phyloP scores from a whole-genome alignment of 2,329 filamentous ascomycete genomes.

The Trichophyton mentagrophytes region DNA sequence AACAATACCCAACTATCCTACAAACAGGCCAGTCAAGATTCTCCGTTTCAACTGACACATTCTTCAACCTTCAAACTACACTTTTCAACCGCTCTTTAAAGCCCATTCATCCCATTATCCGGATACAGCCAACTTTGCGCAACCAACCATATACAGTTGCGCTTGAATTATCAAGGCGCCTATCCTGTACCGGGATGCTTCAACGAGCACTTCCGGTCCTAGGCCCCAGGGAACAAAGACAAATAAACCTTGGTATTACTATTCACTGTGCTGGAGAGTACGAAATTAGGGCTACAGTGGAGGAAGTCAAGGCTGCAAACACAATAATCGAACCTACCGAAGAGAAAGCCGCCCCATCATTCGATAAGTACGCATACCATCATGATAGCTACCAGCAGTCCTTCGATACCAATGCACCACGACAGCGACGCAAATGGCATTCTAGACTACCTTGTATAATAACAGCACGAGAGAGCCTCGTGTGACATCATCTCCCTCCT shows the following conservation, averaged over 20 bases:
- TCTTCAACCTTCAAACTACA: constrained; percentile 56
- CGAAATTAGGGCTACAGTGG: constrained; percentile 66
- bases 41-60: constrained; percentile 44
- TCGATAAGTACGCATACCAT: constrained; percentile 5
- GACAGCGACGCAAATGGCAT: constrained; percentile 23
- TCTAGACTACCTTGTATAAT: constrained; percentile 23
- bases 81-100: constrained; percentile 60
- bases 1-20: constrained; percentile 15
- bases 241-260: constrained; percentile 57
- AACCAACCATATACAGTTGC: constrained; percentile 59
- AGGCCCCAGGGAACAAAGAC: constrained; percentile 43
- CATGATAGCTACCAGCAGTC: constrained; percentile 11
- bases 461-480: constrained; percentile 13
- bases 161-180: constrained; percentile 67
- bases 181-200: constrained; percentile 73
- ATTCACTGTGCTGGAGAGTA: constrained; percentile 69
- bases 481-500: neutral
- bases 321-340: constrained; percentile 12
- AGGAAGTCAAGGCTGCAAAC: constrained; percentile 53
- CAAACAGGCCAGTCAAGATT: constrained; percentile 38
- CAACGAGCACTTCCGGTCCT: constrained; percentile 60
- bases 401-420: constrained; percentile 11
- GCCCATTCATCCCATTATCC: constrained; percentile 58
- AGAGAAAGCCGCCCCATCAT: neutral
- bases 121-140: constrained; percentile 63